These are phyloP conservation scores for Laburnicola sp. DNA, from an alignment of 2,329 filamentous ascomycete species.

Conservation along the genomic window DNA sequence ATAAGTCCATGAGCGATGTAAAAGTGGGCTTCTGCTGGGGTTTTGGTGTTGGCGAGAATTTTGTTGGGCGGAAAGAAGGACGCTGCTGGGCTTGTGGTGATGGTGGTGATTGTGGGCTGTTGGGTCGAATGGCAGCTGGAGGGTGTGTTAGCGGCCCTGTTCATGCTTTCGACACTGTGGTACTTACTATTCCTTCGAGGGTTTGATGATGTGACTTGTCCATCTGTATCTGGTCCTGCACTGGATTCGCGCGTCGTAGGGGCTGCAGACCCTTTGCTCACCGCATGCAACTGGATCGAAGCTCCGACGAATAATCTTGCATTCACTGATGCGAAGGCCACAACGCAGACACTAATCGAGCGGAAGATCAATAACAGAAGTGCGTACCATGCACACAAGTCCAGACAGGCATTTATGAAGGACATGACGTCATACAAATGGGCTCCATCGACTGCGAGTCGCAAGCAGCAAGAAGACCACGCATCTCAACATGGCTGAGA, in stretches of 20 bases:
- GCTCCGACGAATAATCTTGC: neutral
- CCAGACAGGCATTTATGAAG: neutral
- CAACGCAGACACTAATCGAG: neutral
- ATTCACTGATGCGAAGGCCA: neutral
- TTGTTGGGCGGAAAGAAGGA: neutral
- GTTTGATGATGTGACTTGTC: too few species aligned
- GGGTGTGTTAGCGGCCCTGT: too few species aligned
- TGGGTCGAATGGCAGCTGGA: too few species aligned
- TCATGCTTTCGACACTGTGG: too few species aligned
- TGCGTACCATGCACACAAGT: neutral
- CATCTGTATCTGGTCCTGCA: too few species aligned
- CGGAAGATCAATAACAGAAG: neutral
- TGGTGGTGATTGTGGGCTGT: too few species aligned
- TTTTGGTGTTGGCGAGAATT: conserved; percentile 1
- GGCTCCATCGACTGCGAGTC: neutral
- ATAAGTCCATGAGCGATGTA: conserved; percentile 7
- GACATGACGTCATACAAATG: neutral
- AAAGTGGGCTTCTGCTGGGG: neutral
- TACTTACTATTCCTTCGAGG: too few species aligned
- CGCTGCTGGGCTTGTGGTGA: too few species aligned
- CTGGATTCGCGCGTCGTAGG: neutral
- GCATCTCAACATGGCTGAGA: neutral
- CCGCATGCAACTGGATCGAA: neutral
- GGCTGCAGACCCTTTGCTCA: neutral
- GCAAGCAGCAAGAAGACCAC: neutral